phyloP scores from a whole-genome alignment of 495 filamentous ascomycete species.

The Hyphodiscus hymeniophilus region DNA sequence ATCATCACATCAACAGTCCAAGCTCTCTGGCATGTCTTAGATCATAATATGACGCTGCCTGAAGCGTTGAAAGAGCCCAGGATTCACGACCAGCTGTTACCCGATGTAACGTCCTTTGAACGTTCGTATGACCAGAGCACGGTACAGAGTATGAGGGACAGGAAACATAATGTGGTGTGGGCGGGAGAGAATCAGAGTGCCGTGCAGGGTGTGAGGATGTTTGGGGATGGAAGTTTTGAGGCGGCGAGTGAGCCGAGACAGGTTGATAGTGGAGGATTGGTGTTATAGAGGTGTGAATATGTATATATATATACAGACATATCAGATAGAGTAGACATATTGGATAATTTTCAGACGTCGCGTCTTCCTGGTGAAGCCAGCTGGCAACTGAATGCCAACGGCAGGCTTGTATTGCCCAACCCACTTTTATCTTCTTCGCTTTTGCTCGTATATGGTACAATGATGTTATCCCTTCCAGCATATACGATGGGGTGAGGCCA shows the following conservation, averaged over 20 bases:
- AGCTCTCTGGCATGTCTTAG: constrained; percentile 64
- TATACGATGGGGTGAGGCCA: too few species aligned
- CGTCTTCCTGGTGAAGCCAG: too few species aligned
- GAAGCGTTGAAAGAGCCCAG: constrained; percentile 59
- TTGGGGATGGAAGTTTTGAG: constrained; percentile 68
- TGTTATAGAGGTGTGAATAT: too few species aligned
- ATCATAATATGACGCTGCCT: constrained; percentile 46
- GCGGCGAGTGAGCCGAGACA: constrained; percentile 63
- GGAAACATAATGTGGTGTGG: constrained; percentile 72
- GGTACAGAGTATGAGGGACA: constrained; percentile 49
- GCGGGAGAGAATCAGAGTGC: constrained; percentile 53
- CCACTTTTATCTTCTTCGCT: too few species aligned
- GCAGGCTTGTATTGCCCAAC: too few species aligned
- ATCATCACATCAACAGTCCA: constrained; percentile 84
- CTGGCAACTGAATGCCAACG: too few species aligned
- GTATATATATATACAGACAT: too few species aligned
- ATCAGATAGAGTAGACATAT: too few species aligned
- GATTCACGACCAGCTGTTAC: constrained; percentile 77
- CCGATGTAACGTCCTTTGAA: constrained; percentile 62
- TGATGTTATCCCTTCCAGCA: too few species aligned
- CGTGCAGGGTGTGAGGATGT: constrained; percentile 60
- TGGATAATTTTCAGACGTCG: too few species aligned
- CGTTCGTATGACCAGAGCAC: constrained; percentile 59
- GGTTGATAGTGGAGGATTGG: constrained; percentile 58
- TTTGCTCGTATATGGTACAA: too few species aligned